Base-by-base conservation (phyloP, 345 rosid species). In the Hibiscus tridactylites region DNA sequence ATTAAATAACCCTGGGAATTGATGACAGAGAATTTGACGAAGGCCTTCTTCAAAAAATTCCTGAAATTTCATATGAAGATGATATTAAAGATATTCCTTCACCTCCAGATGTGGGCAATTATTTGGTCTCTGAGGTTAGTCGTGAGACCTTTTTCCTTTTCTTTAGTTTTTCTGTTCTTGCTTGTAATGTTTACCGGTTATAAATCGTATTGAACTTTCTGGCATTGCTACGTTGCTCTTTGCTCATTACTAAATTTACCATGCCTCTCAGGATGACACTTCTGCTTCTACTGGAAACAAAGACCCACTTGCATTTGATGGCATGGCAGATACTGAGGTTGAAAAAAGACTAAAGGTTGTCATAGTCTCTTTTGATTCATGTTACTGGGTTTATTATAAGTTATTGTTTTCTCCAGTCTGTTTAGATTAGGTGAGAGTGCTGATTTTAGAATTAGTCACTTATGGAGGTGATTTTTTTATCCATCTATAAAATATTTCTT, bases 31-130 rank as follows among this genome's bases (percentile, higher is more conserved):
- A 96, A 65, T 96, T 91, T 65, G 99, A 96, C 61, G 99, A 96
- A 78, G 85, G 85, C 71, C 89, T 96, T 73, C 81, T 96, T 37
- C 99, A 81, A 84, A 88, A 78, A 79, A 84, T 91, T 70, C 71
- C 83, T 24, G 96, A 86, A 80, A 80, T 92, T 79, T 85, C 87
- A 17, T 96, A 89, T 79, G 98, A 96, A 83, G 90, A 90, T 81
- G 93, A 96, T 85, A 73, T 75, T 6, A 74, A 71, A 69, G 85
- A 83, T 60, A 83, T 89, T 75, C 98, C 92, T 80, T 87, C 87
- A 74, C 86, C 98, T 63, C 98, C 98, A 50, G 98, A 96, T 80
- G 98, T 96, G 83, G 88, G 99, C 90, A 88, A 83, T 79, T 92
- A 87, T 83, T 82, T 92, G 79, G 93, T 83, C 71, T 75, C 94